Evolutionary conservation across 306 rosid genomes (phyloP).

Genomic region (Hippophae rhamnoides): DNA sequence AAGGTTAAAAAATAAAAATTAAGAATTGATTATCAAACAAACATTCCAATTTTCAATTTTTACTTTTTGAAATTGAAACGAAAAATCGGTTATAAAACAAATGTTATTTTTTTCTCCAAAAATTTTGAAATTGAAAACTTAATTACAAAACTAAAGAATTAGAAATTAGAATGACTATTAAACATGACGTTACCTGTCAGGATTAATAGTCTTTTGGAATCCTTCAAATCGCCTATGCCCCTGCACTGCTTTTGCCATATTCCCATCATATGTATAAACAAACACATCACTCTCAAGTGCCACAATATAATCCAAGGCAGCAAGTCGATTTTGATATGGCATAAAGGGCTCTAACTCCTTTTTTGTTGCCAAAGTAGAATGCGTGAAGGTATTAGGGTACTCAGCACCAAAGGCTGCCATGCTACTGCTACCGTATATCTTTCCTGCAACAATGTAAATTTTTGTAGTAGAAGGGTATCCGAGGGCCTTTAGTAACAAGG

Average conservation of each 20-base stretch:
- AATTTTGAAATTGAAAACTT: no score
- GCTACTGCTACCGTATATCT: conserved; percentile 74
- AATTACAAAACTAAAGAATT: no score
- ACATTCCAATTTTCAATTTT: not conserved
- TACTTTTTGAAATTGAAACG: not conserved
- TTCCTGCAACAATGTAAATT: conserved; percentile 95
- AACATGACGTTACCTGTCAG: conserved; percentile 57
- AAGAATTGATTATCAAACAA: no score
- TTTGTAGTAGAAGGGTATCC: conserved; percentile 91
- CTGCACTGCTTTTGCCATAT: conserved; percentile 98
- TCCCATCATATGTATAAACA: conserved; percentile 92
- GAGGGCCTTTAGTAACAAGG: conserved; percentile 89
- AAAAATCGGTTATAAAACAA: no score
- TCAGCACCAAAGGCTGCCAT: conserved; percentile 50
- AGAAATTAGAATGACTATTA: not conserved
- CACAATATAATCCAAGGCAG: conserved; percentile 82
- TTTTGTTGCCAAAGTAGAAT: conserved; percentile 78
- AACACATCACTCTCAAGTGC: conserved; percentile 91
- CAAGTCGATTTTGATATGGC: conserved; percentile 82
- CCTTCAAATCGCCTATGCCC: conserved; percentile 94
- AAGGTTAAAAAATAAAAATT: no score
- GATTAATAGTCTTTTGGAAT: conserved; percentile 77
- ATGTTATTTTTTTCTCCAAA: no score
- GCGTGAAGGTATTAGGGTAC: conserved; percentile 75
- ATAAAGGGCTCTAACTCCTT: conserved; percentile 72